phyloP scores from a whole-genome alignment of 306 rosid species.

The Vicia faba region DNA sequence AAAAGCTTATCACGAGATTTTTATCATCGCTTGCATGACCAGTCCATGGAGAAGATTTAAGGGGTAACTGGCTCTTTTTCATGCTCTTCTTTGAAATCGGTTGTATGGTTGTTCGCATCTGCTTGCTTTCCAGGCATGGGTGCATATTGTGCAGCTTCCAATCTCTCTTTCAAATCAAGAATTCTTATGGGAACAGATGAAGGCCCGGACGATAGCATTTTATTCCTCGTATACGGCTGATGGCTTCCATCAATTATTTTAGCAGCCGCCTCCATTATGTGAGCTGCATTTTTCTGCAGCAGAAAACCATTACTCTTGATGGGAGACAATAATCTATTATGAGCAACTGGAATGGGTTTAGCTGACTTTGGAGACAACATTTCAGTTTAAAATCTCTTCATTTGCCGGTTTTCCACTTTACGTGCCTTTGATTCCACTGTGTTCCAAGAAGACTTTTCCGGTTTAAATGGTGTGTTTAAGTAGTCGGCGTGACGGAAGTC shows the following conservation, averaged over 20 bases:
- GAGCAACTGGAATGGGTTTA: constrained; percentile 80
- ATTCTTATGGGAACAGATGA: constrained; percentile 80
- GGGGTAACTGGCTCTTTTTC: constrained; percentile 48
- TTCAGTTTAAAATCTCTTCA: constrained; percentile 84
- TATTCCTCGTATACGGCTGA: constrained; percentile 52
- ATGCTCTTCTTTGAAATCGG: constrained; percentile 50
- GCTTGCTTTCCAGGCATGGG: constrained; percentile 41
- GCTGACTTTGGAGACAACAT: constrained; percentile 86
- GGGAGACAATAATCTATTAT: constrained; percentile 84
- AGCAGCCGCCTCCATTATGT: constrained; percentile 88
- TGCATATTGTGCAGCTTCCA: constrained; percentile 68
- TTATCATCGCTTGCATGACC: constrained; percentile 47
- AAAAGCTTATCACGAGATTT: constrained; percentile 88
- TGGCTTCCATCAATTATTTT: constrained; percentile 86
- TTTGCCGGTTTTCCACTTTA: constrained; percentile 49
- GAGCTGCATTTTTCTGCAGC: constrained; percentile 56
- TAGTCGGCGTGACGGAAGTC: constrained; percentile 46
- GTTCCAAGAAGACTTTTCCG: constrained; percentile 57
- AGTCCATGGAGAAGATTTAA: constrained; percentile 58
- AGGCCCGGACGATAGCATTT: constrained; percentile 48
- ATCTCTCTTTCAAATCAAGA: constrained; percentile 70
- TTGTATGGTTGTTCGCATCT: constrained; percentile 38
- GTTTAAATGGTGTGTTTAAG: constrained; percentile 50
- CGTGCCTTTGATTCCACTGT: constrained; percentile 50
- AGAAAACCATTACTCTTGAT: constrained; percentile 69